Evolutionary conservation across 148 eudicot species (phyloP).

Genomic region (Limonium bicolor): DNA sequence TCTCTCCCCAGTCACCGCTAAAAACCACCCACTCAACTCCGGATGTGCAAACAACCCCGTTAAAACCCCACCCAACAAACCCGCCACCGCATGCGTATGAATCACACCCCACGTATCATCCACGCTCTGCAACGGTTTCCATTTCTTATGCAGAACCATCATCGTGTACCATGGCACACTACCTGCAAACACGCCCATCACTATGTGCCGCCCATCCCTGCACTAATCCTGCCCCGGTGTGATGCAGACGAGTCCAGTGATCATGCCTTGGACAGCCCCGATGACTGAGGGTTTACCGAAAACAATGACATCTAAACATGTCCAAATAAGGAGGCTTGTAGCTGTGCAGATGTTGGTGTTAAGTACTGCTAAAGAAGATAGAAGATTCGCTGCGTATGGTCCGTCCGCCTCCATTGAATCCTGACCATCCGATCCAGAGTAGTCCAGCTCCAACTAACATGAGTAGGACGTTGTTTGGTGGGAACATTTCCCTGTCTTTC

Average conservation of each 20-base stretch:
- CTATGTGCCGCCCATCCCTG: conserved; percentile 62
- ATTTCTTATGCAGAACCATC: conserved; percentile 58
- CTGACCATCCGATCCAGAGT: conserved; percentile 63
- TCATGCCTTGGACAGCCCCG: conserved; percentile 71
- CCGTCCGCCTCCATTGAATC: conserved; percentile 58
- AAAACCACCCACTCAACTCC: conserved; percentile 17
- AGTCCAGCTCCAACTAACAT: conserved; percentile 47
- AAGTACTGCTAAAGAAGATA: conserved; percentile 38
- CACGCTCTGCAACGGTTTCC: conserved; percentile 28
- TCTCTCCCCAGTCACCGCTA: conserved; percentile 20
- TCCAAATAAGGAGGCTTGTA: conserved; percentile 50
- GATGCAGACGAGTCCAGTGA: conserved; percentile 54
- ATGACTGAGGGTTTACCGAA: conserved; percentile 48
- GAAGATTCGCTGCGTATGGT: conserved; percentile 33
- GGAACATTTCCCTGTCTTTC: conserved; percentile 44
- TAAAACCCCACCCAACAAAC: conserved; percentile 37
- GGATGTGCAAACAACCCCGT: conserved; percentile 53
- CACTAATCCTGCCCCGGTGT: conserved; percentile 60
- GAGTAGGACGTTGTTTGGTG: conserved; percentile 42
- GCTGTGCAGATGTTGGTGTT: conserved; percentile 52
- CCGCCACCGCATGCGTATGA: conserved; percentile 68
- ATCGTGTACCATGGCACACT: conserved; percentile 62
- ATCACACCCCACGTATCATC: conserved; percentile 64
- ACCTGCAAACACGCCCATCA: conserved; percentile 42
- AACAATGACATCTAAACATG: conserved; percentile 35